Base-by-base conservation (phyloP, 441 rosid species). In the Adansonia madagascariensis region DNA sequence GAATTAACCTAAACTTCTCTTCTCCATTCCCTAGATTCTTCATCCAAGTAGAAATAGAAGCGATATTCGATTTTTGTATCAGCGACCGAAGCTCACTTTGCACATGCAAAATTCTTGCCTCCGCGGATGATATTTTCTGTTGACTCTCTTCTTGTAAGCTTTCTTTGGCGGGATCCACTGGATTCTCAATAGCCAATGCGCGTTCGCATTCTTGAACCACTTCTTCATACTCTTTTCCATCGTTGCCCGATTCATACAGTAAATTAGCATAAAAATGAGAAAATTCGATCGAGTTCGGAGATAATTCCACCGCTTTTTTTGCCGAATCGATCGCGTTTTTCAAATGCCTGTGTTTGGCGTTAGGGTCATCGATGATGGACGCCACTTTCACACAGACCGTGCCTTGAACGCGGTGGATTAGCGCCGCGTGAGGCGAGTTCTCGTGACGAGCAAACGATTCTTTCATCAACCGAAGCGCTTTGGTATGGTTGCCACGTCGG, bases 101-200 rank as follows among this genome's bases (percentile, higher is more conserved):
- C 60, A 94, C 97, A 22, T 92, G 92, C 10, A 80, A 86, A 78
- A 95, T 89, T 76, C 99, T 84, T 2, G 90, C 97, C 80, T 90
- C 94, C 0, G 94, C 87, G 5, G 88, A 86, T 52, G 78, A 75
- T 74, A 88, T 79, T 90, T 91, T 96, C 80, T 87, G 97, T 85
- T 90, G 94, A 72, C 86, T 87, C 95, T 92, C 99, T 24, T 86
- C 94, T 80, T 90, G 97, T 64, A 96, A 84, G 82, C 90, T 89
- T 83, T 94, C 97, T 80, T 84, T 94, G 2, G 92, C 99, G 31
- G 98, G 99, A 89, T 96, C 98, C 47, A 92, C 77, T 0, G 99
- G 97, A 78, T 80, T 84, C 77, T 88, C 87, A 6, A 96, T 89
- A 14, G 89, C 86, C 78, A 94, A 83, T 3, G 97, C 97, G 4